These are phyloP conservation scores for Cyclotella choctawhatcheeana DNA, from an alignment of 108 stramenopile species.

Conservation along the genomic window DNA sequence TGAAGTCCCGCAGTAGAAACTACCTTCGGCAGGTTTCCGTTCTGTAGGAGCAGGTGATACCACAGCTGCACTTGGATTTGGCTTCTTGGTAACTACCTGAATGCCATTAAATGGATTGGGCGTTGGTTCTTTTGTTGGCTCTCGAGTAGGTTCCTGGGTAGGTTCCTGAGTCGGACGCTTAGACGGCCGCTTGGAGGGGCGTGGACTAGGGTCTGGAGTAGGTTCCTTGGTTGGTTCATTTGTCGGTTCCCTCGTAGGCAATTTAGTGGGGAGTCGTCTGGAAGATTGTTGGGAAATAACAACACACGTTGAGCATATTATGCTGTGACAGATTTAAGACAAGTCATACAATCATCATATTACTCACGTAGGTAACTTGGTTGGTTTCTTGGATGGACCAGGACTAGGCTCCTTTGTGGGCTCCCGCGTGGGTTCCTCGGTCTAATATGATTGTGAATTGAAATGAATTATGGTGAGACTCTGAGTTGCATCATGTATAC, in stretches of 20 bases:
- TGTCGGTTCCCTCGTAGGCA: conserved; percentile 42
- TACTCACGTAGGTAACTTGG: conserved; percentile 15
- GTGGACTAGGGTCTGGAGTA: too few relatives aligned
- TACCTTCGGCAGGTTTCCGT: conserved; percentile 4
- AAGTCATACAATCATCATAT: too few relatives aligned
- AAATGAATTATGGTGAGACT: too few relatives aligned
- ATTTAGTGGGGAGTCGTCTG: conserved; percentile 1
- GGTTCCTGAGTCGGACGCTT: conserved; percentile 1
- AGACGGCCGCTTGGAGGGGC: conserved; percentile 13
- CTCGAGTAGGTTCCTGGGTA: neutral
- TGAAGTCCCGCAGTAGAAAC: conserved; percentile 14
- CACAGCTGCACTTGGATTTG: too few relatives aligned
- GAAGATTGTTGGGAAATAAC: neutral
- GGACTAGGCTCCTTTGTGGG: conserved; percentile 28
- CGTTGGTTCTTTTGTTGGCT: conserved; percentile 9
- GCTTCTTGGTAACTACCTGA: neutral
- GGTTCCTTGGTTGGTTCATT: conserved; percentile 25
- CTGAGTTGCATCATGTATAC: too few relatives aligned
- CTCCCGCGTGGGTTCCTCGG: conserved; percentile 27
- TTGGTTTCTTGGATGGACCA: conserved; percentile 11
- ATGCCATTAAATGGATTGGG: conserved; percentile 11
- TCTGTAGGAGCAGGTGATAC: neutral
- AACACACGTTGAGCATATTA: too few relatives aligned
- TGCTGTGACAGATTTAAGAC: too few relatives aligned
- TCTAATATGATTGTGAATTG: too few relatives aligned